Percentiles rank a stretch among this genome's conserved stretches.
These are phyloP conservation scores for Aspergillus fischeri DNA, from an alignment of 2,329 filamentous ascomycete species.

Conservation along the genomic window DNA sequence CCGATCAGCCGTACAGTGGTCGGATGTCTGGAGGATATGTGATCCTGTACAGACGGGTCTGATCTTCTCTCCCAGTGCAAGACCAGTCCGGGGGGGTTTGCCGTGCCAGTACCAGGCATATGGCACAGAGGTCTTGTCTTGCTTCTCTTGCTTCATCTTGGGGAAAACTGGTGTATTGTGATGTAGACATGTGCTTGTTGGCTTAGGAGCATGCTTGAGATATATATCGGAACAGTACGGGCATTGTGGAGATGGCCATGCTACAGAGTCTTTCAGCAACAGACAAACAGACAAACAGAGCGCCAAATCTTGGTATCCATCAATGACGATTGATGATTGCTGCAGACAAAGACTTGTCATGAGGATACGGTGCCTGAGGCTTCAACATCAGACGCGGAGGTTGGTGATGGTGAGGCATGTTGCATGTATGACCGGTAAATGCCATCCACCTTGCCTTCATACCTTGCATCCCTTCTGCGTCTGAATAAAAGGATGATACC, in stretches of 20 bases:
- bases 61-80: constrained; percentile 14
- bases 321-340: not conserved
- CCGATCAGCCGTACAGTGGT: not conserved
- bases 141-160: constrained; percentile 6
- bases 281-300: not conserved
- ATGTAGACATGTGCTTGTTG: not conserved
- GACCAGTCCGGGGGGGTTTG: constrained; percentile 16
- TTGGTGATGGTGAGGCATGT: not conserved
- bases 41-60: constrained; percentile 5
- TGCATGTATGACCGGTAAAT: not conserved
- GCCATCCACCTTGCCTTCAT: not conserved
- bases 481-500: not conserved
- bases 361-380: not conserved
- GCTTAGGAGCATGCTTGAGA: not conserved
- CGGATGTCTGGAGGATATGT: not conserved
- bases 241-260: not conserved
- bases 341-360: not conserved
- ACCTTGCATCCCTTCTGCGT: not conserved
- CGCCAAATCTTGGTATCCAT: not conserved
- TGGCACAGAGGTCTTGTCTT: constrained; percentile 11
- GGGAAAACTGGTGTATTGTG: not conserved
- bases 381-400: not conserved
- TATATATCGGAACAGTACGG: not conserved
- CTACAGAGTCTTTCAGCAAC: not conserved
- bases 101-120: constrained; percentile 23